A percentile compares a stretch with the other conserved stretches of the same genome.
phyloP scores from a whole-genome alignment of 768 basidiomycete species.

The Podaxis sp. region DNA sequence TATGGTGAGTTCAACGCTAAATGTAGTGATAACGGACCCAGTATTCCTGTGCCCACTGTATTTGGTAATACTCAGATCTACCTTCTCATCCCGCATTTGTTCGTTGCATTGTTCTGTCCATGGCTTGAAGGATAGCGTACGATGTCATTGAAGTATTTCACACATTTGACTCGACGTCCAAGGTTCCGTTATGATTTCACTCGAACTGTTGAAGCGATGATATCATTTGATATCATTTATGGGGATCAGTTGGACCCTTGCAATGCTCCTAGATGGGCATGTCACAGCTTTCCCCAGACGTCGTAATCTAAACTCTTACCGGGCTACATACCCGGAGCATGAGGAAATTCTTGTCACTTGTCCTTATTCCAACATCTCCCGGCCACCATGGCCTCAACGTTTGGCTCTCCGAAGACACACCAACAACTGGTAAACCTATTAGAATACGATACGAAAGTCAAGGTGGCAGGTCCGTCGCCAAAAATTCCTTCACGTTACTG shows the following conservation, averaged over 20 bases:
- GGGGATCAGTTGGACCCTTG: not conserved
- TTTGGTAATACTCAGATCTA: too few species aligned
- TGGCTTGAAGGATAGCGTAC: not conserved
- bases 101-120: not conserved
- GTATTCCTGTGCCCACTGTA: not conserved
- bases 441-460: slow-evolving; percentile 74
- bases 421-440: slow-evolving; percentile 59
- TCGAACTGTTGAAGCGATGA: too few species aligned
- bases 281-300: not conserved
- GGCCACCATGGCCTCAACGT: slow-evolving; percentile 17
- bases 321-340: not conserved
- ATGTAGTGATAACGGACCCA: not conserved
- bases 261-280: not conserved
- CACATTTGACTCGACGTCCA: too few species aligned
- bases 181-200: too few species aligned
- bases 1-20: not conserved
- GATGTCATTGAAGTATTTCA: too few species aligned
- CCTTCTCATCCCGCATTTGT: too few species aligned
- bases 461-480: slow-evolving; percentile 77
- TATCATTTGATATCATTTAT: too few species aligned
- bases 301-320: not conserved
- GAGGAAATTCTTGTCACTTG: not conserved
- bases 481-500: not conserved
- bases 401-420: slow-evolving; percentile 36
- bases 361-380: not conserved